A percentile compares a stretch with the other conserved stretches of the same genome.
Conservation (phyloP, 2,329 filamentous ascomycete genomes). For the Colletotrichum eleusines region DNA sequence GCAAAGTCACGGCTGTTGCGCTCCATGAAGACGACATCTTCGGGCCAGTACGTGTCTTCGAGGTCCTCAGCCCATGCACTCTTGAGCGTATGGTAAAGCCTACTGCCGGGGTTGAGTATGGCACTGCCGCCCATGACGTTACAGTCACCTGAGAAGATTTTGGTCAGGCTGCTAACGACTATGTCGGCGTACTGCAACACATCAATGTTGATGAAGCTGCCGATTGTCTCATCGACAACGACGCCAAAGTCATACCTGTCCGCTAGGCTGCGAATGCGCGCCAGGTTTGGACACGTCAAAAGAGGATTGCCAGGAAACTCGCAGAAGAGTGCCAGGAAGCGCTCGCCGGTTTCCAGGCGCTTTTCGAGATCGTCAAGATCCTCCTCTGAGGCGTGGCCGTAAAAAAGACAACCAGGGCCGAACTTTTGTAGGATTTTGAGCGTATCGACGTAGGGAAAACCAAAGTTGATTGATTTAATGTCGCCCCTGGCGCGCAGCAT, state of each 20-base stretch:
- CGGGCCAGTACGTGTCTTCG: slow-evolving; percentile 93
- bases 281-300: slow-evolving; percentile 84
- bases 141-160: slow-evolving; percentile 97
- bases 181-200: slow-evolving; percentile 91
- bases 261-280: slow-evolving; percentile 82
- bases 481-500: slow-evolving; percentile 74
- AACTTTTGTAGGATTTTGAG: slow-evolving; percentile 96
- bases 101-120: slow-evolving; percentile 75
- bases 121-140: slow-evolving; percentile 96
- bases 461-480: slow-evolving; percentile 86
- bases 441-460: slow-evolving; percentile 98
- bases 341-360: slow-evolving; percentile 78
- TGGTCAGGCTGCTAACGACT: slow-evolving; percentile 94
- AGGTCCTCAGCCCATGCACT: slow-evolving; percentile 72
- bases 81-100: slow-evolving; percentile 79
- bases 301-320: slow-evolving; percentile 96
- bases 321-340: slow-evolving; percentile 86
- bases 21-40: slow-evolving; percentile 95
- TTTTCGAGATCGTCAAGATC: slow-evolving; percentile 88
- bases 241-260: slow-evolving; percentile 89
- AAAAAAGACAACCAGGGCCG: slow-evolving; percentile 89
- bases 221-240: slow-evolving; percentile 95
- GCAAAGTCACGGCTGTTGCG: slow-evolving; percentile 95
- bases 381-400: slow-evolving; percentile 80
- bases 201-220: slow-evolving; percentile 96